Base-by-base conservation (phyloP, 2,329 filamentous ascomycete genomes). In the Pseudogymnoascus sp. region DNA sequence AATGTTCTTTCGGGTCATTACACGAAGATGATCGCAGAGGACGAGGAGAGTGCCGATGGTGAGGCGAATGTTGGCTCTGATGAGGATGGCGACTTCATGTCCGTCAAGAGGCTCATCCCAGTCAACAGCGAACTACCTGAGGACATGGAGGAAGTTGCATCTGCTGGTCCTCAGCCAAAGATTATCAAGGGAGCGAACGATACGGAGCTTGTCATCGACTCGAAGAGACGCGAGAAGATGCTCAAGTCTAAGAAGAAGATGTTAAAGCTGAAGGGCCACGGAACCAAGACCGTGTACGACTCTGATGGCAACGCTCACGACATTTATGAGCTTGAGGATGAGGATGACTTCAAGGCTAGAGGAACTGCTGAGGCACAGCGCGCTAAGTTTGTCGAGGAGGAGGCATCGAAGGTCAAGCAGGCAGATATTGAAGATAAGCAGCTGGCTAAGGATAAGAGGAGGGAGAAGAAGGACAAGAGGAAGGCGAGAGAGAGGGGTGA, bases 1-100 rank as follows among this genome's bases (percentile, higher is more conserved):
- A 93, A 97, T 72, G 90, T 99, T 34, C 77, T 99, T 67, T 93
- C 93, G n/a, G 87, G 88, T 63, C 95, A 99, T 77, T 97, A 97
- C 79, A 85, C 86, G 65, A 96, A 93, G 72, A 83, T 99, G 66
- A 87, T 97, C 65, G 82, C 82, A 60, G 82, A 87, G 40, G 86
- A 83, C 60, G 77, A 79, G 42, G 72, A 76, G 2, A 75, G 76
- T 5, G 74, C 81, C 64, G 66, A 75, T 68, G 73, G 77, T 6
- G 75, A 76, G 5, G 74, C 81, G 62, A 63, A 74, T 69, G 72
- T 69, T 36, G 79, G 73, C 3, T 83, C 81, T 4, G 85, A 87
- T 59, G 88, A 88, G 63, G 89, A 91, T 60, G 88, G 91, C 59
- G 88, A 96, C 67, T 97, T 99, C 82, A 80, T 96, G 62, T 86